These are phyloP conservation scores for Naganishia onofrii DNA, from an alignment of 768 basidiomycete species.

Conservation along the genomic window DNA sequence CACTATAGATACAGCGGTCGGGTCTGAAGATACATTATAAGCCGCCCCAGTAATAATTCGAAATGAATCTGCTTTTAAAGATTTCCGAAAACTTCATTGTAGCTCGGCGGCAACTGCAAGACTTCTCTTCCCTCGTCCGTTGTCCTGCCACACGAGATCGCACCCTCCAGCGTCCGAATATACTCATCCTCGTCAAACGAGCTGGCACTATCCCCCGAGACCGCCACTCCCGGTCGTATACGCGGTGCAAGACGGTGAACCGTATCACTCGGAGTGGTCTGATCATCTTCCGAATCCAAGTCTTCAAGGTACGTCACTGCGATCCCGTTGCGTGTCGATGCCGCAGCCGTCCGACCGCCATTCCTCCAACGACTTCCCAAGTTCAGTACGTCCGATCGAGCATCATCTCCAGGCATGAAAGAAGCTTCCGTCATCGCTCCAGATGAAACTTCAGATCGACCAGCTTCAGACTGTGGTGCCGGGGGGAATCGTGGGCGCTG, in stretches of 20 bases:
- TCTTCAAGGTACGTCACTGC: constrained; percentile 6
- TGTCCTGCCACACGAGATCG: not conserved
- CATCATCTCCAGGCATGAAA: constrained; percentile 13
- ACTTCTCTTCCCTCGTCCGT: constrained; percentile 4
- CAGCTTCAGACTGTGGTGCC: not conserved
- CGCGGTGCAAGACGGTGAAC: not conserved
- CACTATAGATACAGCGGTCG: not conserved
- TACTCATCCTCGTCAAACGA: constrained; percentile 14
- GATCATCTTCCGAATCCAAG: constrained; percentile 10
- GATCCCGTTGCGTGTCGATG: not conserved
- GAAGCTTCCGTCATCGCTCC: constrained; percentile 13
- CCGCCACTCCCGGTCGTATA: not conserved
- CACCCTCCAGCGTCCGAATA: constrained; percentile 19
- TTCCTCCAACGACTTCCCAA: constrained; percentile 8
- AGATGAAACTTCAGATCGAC: constrained; percentile 6
- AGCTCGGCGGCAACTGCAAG: constrained; percentile 12
- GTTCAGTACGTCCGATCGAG: constrained; percentile 4
- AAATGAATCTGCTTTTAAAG: not conserved
- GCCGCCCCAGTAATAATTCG: not conserved
- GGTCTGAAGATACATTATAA: not conserved
- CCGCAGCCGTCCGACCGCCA: not conserved
- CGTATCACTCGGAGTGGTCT: not conserved
- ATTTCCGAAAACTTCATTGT: constrained; percentile 17
- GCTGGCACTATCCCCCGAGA: constrained; percentile 1
- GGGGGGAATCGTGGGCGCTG: not conserved